Percentiles rank a stretch among this genome's conserved stretches.
phyloP scores from a whole-genome alignment of 2,329 filamentous ascomycete species.

The Cercospora janseana region DNA sequence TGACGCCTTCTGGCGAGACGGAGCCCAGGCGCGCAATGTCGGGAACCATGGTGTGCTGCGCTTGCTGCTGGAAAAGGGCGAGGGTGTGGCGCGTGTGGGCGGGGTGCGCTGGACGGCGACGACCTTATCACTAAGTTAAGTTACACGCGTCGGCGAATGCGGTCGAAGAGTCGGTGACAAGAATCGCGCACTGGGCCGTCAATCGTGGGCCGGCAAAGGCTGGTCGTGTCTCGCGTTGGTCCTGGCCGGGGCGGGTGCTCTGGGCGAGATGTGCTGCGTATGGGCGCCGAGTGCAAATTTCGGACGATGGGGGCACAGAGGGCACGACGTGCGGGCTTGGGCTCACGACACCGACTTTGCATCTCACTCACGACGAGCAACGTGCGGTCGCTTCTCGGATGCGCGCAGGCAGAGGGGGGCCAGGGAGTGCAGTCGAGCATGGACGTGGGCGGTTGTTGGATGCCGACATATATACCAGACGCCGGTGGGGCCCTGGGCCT shows the following conservation, averaged over 20 bases:
- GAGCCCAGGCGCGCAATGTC: conserved; percentile 23
- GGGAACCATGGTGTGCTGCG: conserved; percentile 18
- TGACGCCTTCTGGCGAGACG: conserved; percentile 17
- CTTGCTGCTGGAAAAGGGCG: conserved; percentile 3
- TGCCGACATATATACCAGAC: no score
- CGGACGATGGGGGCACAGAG: not conserved
- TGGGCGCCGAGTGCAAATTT: not conserved
- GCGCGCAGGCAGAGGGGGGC: no score
- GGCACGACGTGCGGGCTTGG: no score
- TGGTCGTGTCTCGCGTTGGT: conserved; percentile 10
- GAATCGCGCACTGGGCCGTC: not conserved
- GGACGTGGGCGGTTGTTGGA: no score
- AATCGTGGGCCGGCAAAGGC: not conserved
- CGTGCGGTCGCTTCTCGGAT: no score
- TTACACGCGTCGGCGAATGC: not conserved
- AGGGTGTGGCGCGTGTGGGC: not conserved
- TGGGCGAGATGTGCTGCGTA: conserved; percentile 14
- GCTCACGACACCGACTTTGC: no score
- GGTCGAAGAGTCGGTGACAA: not conserved
- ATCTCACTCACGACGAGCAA: no score
- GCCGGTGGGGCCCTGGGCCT: no score
- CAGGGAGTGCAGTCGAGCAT: no score
- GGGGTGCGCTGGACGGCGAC: not conserved
- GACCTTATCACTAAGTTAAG: conserved; percentile 1
- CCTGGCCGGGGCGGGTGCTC: conserved; percentile 17